Percentiles rank a stretch among this genome's conserved stretches.
Evolutionary conservation across 2,329 filamentous ascomycete genomes (phyloP).

Genomic region (Alternaria sp.): DNA sequence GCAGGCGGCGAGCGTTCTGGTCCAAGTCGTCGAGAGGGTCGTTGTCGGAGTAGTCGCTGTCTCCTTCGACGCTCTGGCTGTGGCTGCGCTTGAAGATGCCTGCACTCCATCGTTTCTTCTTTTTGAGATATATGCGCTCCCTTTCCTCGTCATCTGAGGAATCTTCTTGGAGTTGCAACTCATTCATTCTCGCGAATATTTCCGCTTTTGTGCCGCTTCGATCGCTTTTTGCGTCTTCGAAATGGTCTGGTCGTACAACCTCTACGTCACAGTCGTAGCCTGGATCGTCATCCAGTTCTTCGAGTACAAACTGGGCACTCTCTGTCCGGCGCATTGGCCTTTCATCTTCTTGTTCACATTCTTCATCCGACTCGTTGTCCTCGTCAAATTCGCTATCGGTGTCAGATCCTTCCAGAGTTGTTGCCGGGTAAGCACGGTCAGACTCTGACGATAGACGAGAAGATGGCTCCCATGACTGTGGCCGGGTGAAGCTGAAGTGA

Average conservation of each 20-base stretch:
- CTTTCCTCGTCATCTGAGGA: conserved; percentile 46
- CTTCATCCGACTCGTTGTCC: conserved; percentile 37
- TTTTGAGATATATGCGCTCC: conserved; percentile 39
- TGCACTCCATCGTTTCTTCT: conserved; percentile 55
- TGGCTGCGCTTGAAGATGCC: conserved; percentile 57
- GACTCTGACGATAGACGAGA: conserved; percentile 51
- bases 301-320: conserved; percentile 52
- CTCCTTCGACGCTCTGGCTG: conserved; percentile 57
- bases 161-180: conserved; percentile 46
- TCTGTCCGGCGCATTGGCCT: conserved; percentile 37
- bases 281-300: conserved; percentile 53
- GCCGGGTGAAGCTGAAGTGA: conserved; percentile 50
- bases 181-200: conserved; percentile 45
- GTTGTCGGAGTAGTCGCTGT: conserved; percentile 54
- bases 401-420: conserved; percentile 47
- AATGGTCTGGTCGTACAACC: conserved; percentile 56
- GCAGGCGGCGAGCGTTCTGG: conserved; percentile 52
- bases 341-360: conserved; percentile 39
- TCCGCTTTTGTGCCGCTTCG: conserved; percentile 41
- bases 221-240: conserved; percentile 54
- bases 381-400: conserved; percentile 27
- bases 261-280: conserved; percentile 55
- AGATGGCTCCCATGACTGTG: conserved; percentile 45
- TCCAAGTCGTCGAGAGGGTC: conserved; percentile 54
- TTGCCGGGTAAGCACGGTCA: conserved; percentile 43